Evolutionary conservation across 345 rosid genomes (phyloP).

Genomic region (Aegle marmelos): DNA sequence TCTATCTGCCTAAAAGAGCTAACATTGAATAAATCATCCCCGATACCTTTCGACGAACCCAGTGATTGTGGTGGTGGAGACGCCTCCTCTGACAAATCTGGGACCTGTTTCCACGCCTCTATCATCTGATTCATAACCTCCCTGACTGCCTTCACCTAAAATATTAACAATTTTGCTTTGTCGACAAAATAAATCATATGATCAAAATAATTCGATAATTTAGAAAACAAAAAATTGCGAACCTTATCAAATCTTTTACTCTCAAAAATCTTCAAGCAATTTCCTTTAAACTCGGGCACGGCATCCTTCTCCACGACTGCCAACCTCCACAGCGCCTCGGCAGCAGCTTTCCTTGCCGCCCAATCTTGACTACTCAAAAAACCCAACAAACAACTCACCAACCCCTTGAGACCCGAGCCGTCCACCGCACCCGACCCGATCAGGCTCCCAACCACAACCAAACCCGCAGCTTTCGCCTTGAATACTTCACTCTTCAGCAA

Average conservation of each 20-base stretch:
- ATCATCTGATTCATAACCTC: constrained; percentile 86
- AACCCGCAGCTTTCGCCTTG: constrained; percentile 72
- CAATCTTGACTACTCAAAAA: constrained; percentile 74
- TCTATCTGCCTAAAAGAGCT: background rate
- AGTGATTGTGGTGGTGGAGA: constrained; percentile 66
- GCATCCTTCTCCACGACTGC: constrained; percentile 69
- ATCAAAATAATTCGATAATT: constrained; percentile 4
- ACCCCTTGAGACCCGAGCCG: constrained; percentile 34
- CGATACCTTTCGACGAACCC: constrained; percentile 67
- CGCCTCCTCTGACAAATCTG: constrained; percentile 73
- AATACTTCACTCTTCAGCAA: constrained; percentile 60
- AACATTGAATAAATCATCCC: background rate
- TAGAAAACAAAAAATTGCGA: background rate
- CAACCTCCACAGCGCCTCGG: constrained; percentile 72
- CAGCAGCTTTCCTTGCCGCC: constrained; percentile 90
- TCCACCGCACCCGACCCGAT: constrained; percentile 69
- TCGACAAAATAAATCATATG: constrained; percentile 6
- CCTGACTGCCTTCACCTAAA: constrained; percentile 86
- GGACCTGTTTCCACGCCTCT: constrained; percentile 91
- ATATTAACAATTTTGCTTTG: constrained; percentile 5
- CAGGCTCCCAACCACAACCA: constrained; percentile 80
- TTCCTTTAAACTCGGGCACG: constrained; percentile 61
- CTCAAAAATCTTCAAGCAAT: constrained; percentile 66
- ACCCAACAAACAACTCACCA: constrained; percentile 59
- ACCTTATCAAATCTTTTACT: constrained; percentile 86